A percentile compares a stretch with the other conserved stretches of the same genome.
Conservation (phyloP, 2,329 filamentous ascomycete genomes). For the Monosporascus sp. region DNA sequence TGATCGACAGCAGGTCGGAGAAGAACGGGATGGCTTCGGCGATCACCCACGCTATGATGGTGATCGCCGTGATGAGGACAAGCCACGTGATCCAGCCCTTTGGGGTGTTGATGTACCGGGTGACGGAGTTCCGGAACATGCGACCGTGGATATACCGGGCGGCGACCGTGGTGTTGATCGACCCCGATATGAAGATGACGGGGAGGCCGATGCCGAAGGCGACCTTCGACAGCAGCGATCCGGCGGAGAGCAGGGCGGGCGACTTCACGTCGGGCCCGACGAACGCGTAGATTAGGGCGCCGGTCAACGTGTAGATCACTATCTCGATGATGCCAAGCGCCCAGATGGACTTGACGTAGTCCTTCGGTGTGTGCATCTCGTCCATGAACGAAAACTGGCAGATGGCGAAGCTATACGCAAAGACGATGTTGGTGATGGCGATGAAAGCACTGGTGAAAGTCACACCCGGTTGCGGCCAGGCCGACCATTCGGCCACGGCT, state of each 20-base stretch:
- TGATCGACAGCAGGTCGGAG: constrained; percentile 56
- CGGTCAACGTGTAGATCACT: constrained; percentile 54
- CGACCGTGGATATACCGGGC: constrained; percentile 29
- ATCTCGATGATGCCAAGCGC: constrained; percentile 51
- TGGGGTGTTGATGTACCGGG: constrained; percentile 28
- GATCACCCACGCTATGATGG: constrained; percentile 63
- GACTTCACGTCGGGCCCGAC: constrained; percentile 51
- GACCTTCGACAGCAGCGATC: constrained; percentile 48
- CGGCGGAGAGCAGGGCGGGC: constrained; percentile 56
- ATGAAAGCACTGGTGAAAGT: constrained; percentile 44
- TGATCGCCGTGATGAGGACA: constrained; percentile 50
- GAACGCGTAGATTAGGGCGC: constrained; percentile 58
- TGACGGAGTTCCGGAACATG: constrained; percentile 24
- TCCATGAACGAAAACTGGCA: constrained; percentile 34
- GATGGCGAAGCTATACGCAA: constrained; percentile 48
- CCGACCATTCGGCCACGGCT: constrained; percentile 24
- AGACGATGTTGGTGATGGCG: constrained; percentile 55
- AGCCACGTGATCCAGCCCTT: constrained; percentile 46
- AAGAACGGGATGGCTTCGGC: constrained; percentile 71
- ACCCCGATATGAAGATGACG: constrained; percentile 60
- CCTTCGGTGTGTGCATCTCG: constrained; percentile 35
- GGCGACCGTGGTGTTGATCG: constrained; percentile 57
- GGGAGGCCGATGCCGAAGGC: constrained; percentile 58
- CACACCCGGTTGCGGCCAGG: constrained; percentile 27
- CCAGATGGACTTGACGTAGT: constrained; percentile 37